Evolutionary conservation across 768 basidiomycete genomes (phyloP), one percentile per base, ranked within the genome.

Genomic region (Stropharia rugosoannulata): DNA sequence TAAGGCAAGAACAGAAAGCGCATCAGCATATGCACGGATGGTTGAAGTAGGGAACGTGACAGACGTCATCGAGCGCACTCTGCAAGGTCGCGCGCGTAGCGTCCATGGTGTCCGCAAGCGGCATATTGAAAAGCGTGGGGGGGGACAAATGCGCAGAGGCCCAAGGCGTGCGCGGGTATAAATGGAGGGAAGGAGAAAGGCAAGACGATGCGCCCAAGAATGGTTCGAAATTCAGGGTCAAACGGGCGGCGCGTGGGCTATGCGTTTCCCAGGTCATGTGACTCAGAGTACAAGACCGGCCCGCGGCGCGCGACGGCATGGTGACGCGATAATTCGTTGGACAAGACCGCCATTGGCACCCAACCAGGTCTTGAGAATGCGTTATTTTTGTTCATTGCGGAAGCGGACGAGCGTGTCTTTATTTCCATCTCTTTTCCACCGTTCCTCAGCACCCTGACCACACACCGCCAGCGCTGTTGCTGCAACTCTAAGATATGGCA

Each of bases 31-130:
- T 49, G n/a, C 43, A 45, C 59, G 44, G 12, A 32, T 27, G 15
- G 37, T 41, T 19, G 39, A 19, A 38, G 19, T 43, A 41, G 38
- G 12, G 22, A 27, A 18, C 9, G 22, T 41, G 52, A 67, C 84
- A 58, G 68, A 90, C 90, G 59, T 86, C 83, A 65, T 91, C 89
- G 44, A 92, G 73, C 29, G 85, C 78, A 54, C 83, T 78, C 62
- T 84, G 81, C 19, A 91, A 68, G 46, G 71, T 71, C 41, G 73
- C 70, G 41, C 75, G 75, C 76, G 86, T 70, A 29, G 56, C 45
- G 43, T 54, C 43, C 40, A 76, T 64, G 36, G 63, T 59, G 36
- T 68, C 66, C 13, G 66, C 64, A 60, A 73, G 69, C 37, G 56
- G 55, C 62, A 66, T 64, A 15, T 10, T 10, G 39, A 41, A 25